Evolutionary conservation across 176 grass and related monocot genomes (phyloP), one percentile per base, ranked within the genome.

Genomic region (Alloteropsis semialata): DNA sequence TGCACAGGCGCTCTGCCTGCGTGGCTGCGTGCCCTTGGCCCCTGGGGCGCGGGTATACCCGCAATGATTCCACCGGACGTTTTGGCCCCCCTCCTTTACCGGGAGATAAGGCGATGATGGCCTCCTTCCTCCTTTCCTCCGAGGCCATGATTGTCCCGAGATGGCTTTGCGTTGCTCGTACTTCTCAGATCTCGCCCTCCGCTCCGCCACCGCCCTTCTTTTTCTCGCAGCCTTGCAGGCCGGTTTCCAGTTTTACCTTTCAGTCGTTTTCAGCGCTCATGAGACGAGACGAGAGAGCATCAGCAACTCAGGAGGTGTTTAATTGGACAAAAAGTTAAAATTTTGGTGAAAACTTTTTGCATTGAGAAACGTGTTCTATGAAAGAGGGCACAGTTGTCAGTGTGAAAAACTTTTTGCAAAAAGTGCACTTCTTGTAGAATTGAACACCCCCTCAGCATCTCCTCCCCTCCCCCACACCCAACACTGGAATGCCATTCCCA

Each of bases 161-260:
- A 85, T 61, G 65, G 76, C 70, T 81, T 81, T 64, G 87, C 82
- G 61, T 85, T 50, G 62, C 42, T 7, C 87, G 3, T 64, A 85
- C 76, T 81, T 43, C 33, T 24, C 0, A 48, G 38, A 33, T 82
- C 44, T 79, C 81, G 17, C 1, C 13, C 0, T 14, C 48, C 71
- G 53, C n/a, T n/a, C 19, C 51, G 5, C 8, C 55, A 27, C 55
- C 10, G 46, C 39, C 1, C 7, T 42, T 18, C 17, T 56, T 55
- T 55, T n/a, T 5, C 18, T 12, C 0, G 8, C 11, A 17, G 34
- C 3, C 2, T 12, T 3, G 30, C 32, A 21, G 44, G 8, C 13
- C 22, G 14, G 48, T 25, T 17, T 32, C 13, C 69, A 5, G 25
- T 10, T 48, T 34, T 18, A 65, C 19, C 57, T 65, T 33, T 9